phyloP scores from a whole-genome alignment of 306 rosid genomes.

The Adenanthera pavonina region DNA sequence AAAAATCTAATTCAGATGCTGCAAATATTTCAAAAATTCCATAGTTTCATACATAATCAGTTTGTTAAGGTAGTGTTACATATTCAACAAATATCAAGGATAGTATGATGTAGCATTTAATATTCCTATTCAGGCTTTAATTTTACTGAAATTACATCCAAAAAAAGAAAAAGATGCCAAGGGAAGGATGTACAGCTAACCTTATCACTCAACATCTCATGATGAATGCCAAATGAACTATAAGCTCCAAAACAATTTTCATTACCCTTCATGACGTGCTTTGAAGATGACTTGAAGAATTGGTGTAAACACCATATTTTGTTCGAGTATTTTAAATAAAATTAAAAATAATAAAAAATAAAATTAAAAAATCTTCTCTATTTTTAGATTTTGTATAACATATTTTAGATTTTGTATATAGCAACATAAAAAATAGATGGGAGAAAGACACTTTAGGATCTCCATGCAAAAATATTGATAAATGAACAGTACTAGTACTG shows the following conservation, averaged over 20 bases:
- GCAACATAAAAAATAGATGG: too few species aligned
- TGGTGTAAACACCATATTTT: too few species aligned
- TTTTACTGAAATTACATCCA: constrained; percentile 15
- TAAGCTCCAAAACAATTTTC: constrained; percentile 85
- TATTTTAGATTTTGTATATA: too few species aligned
- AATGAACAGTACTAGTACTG: too few species aligned
- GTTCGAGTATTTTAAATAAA: too few species aligned
- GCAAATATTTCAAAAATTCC: not conserved
- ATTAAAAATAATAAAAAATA: too few species aligned
- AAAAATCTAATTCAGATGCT: too few species aligned
- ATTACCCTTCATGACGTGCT: constrained; percentile 69
- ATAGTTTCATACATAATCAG: too few species aligned
- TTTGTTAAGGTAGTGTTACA: not conserved
- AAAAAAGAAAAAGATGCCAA: constrained; percentile 22
- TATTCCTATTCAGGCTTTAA: not conserved
- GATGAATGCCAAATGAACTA: constrained; percentile 90
- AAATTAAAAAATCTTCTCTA: too few species aligned
- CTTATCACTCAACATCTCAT: constrained; percentile 95
- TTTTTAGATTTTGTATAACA: too few species aligned
- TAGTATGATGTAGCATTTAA: not conserved
- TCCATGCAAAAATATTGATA: too few species aligned
- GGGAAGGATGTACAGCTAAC: constrained; percentile 35
- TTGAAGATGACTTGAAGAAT: constrained; percentile 10
- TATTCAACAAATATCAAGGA: constrained; percentile 38
- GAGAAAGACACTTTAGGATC: too few species aligned